phyloP scores from a whole-genome alignment of 1,139 yeast species.

The Taphrina betulina region DNA sequence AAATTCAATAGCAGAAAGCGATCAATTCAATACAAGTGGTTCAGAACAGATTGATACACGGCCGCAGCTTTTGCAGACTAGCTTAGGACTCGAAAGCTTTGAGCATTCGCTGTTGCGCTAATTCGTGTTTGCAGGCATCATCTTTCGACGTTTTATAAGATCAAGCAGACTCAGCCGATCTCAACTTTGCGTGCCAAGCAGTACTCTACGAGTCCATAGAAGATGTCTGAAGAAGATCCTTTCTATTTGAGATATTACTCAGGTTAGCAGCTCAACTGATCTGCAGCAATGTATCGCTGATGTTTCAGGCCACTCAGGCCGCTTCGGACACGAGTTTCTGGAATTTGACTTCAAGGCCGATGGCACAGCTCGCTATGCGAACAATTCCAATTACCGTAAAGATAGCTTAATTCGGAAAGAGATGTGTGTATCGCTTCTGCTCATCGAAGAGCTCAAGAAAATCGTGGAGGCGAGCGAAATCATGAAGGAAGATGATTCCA shows the following conservation, averaged over 20 bases:
- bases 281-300: too few relatives aligned
- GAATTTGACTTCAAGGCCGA: conserved; percentile 48
- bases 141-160: too few relatives aligned
- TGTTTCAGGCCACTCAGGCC: conserved; percentile 49
- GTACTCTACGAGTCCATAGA: too few relatives aligned
- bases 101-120: too few relatives aligned
- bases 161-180: too few relatives aligned
- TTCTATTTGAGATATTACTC: conserved; percentile 35
- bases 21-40: too few relatives aligned
- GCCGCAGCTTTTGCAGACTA: too few relatives aligned
- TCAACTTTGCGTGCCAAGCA: too few relatives aligned
- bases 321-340: conserved; percentile 51
- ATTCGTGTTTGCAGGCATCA: too few relatives aligned
- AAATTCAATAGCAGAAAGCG: too few relatives aligned
- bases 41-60: too few relatives aligned
- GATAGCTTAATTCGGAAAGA: conserved; percentile 50
- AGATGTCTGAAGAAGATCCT: conserved; percentile 7
- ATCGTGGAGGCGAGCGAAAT: conserved; percentile 49
- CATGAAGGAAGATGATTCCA: conserved; percentile 47
- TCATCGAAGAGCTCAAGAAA: conserved; percentile 45
- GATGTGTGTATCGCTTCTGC: conserved; percentile 45
- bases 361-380: conserved; percentile 49
- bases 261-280: conserved; percentile 2
- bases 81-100: too few relatives aligned
- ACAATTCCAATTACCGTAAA: conserved; percentile 51